Base-by-base conservation (phyloP, 2,329 filamentous ascomycete genomes). In the Clarireedia hainanense region DNA sequence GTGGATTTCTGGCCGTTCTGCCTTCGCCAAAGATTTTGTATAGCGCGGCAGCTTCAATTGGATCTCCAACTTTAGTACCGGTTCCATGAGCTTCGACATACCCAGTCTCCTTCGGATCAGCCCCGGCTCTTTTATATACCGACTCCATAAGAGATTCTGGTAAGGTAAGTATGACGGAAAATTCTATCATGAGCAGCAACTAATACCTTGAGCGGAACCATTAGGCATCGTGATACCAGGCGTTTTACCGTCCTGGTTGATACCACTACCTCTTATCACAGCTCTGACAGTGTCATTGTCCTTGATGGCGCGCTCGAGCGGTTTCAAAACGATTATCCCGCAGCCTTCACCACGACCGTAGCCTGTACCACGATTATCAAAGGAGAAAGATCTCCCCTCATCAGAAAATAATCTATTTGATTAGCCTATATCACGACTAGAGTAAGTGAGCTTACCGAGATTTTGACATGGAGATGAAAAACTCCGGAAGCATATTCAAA, bases 281-380 rank as follows among this genome's bases (percentile, higher is more conserved):
- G 1, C 76, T 9, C 78, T 74, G 52, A 83, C 79, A 0, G 76
- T 76, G 63, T 86, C 80, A n/a, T 80, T 79, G 60, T 82, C 79
- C 10, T 71, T 70, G 4, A 86, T 61, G 1, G 84, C 84, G 63
- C 82, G 77, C 5, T 72, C 70, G 0, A 86, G 68, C 4, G 75
- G 75, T 68, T 86, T 86, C 43, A 87, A 64, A 4, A 85, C 63
- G 1, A 87, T 67, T 9, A 80, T 73, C 0, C 75, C 80, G 26
- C 80, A 72, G 0, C 82, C 84, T 61, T 88, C 84, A 1, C 81
- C 84, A 40, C 83, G 74, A 0, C 77, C 81, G 61, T 86, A 88
- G 0, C 84, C 84, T 57, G 82, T 78, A 14, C 81, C 84, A 1
- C 75, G 72, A 17, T 72, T 64, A 59, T 86, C 83, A 58, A 82